Percentiles rank a stretch among this genome's conserved stretches.
Evolutionary conservation across 371 early-diverging fungal genomes (phyloP).

Genomic region (Mucor plumbeus): DNA sequence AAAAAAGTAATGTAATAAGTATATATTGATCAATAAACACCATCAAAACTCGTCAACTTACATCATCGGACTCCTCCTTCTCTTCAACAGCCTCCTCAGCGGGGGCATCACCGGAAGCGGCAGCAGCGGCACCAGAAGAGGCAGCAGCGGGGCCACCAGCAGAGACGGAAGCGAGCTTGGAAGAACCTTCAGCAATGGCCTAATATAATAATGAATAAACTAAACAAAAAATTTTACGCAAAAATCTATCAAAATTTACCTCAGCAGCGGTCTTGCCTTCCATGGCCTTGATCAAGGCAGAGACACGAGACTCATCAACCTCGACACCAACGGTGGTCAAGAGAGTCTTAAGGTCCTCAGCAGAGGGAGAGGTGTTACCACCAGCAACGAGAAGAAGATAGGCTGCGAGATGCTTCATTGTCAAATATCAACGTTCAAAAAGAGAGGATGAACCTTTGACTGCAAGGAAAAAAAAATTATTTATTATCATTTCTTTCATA

Average conservation of each 20-base stretch:
- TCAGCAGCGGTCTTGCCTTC: constrained; percentile 88
- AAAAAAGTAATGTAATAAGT: constrained; percentile 1
- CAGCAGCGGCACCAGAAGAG: constrained; percentile 57
- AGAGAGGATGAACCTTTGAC: constrained; percentile 33
- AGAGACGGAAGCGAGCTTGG: constrained; percentile 93
- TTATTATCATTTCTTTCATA: constrained; percentile 20
- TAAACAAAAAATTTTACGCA: not conserved
- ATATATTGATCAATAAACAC: not conserved
- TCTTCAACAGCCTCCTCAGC: constrained; percentile 63
- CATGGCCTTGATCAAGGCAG: constrained; percentile 76
- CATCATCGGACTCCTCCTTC: constrained; percentile 91
- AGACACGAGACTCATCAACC: constrained; percentile 77
- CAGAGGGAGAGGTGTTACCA: constrained; percentile 80
- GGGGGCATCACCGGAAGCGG: constrained; percentile 53
- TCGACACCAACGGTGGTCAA: constrained; percentile 92
- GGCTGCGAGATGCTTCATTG: constrained; percentile 95
- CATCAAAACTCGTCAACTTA: constrained; percentile 20
- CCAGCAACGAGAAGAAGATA: constrained; percentile 92
- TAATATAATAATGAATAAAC: constrained; percentile 18
- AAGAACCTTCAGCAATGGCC: constrained; percentile 85
- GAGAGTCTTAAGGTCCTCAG: constrained; percentile 77
- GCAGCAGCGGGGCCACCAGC: constrained; percentile 80
- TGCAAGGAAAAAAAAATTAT: constrained; percentile 30
- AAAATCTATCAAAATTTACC: constrained; percentile 35
- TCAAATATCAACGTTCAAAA: constrained; percentile 32